phyloP scores from a whole-genome alignment of 192 early-diverging fungal species.

The Coemansia sp. region DNA sequence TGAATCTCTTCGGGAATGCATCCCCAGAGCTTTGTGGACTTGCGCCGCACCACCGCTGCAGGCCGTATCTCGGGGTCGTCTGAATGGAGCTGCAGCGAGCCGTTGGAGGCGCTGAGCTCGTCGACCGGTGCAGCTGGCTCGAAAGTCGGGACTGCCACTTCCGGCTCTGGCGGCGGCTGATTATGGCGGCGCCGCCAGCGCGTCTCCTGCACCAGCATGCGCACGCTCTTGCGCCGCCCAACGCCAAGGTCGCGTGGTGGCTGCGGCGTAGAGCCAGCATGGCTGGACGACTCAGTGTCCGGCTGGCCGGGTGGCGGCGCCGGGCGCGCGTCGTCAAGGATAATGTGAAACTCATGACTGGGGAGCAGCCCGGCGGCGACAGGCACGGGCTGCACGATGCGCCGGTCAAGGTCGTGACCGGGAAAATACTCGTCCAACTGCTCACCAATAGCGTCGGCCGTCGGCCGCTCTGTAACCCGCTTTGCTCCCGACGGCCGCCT shows the following conservation, averaged over 20 bases:
- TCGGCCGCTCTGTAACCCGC: conserved; percentile 55
- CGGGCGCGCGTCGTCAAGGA: conserved; percentile 27
- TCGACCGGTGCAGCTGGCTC: neutral
- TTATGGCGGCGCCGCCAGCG: conserved; percentile 18
- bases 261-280: neutral
- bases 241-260: neutral
- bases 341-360: conserved; percentile 41
- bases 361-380: conserved; percentile 28
- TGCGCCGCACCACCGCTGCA: conserved; percentile 49
- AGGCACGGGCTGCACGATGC: conserved; percentile 59
- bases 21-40: conserved; percentile 57
- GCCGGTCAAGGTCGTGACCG: conserved; percentile 70
- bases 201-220: conserved; percentile 55
- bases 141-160: neutral
- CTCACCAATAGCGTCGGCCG: conserved; percentile 64
- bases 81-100: conserved; percentile 8
- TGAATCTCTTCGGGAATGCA: conserved; percentile 52
- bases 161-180: conserved; percentile 3
- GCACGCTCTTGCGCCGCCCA: conserved; percentile 55
- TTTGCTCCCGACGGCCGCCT: conserved; percentile 24
- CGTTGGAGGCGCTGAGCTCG: neutral
- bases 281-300: neutral
- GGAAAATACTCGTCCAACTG: conserved; percentile 73
- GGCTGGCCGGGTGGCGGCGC: neutral
- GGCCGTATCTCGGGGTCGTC: conserved; percentile 2